Percentiles rank a stretch among this genome's conserved stretches.
Conservation (phyloP, 2,329 filamentous ascomycete genomes). For the Pyricularia grisea region DNA sequence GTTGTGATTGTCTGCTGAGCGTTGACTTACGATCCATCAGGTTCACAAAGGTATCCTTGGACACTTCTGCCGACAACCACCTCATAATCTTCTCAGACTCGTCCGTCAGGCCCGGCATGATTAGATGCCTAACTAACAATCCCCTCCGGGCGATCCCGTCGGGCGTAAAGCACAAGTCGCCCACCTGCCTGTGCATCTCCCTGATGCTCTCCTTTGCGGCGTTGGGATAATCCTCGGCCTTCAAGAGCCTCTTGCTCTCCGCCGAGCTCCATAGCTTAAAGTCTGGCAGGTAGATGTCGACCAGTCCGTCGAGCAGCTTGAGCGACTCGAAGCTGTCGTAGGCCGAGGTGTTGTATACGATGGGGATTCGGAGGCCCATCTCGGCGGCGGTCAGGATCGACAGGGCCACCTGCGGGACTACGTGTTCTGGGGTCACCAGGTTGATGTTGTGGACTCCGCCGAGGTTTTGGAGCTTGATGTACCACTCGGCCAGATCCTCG, state of each 20-base stretch:
- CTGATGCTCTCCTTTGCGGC: constrained; percentile 68
- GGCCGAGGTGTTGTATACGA: constrained; percentile 78
- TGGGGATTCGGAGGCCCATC: constrained; percentile 59
- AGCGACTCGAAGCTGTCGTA: constrained; percentile 70
- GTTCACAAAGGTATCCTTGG: constrained; percentile 68
- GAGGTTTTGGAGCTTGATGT: constrained; percentile 69
- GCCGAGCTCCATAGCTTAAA: constrained; percentile 70
- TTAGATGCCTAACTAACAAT: constrained; percentile 66
- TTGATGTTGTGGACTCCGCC: constrained; percentile 89
- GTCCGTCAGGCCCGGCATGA: constrained; percentile 73
- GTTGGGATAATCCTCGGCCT: constrained; percentile 66
- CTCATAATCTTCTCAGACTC: constrained; percentile 67
- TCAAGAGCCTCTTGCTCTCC: constrained; percentile 63
- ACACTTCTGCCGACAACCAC: constrained; percentile 66
- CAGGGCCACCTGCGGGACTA: constrained; percentile 73
- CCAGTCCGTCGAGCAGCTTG: constrained; percentile 63
- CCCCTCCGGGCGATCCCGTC: constrained; percentile 76
- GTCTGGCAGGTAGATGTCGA: constrained; percentile 82
- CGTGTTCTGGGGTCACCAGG: constrained; percentile 76
- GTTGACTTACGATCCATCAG: constrained; percentile 61
- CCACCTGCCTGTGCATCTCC: constrained; percentile 73
- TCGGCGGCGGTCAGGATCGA: constrained; percentile 66
- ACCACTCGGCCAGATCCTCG: constrained; percentile 71
- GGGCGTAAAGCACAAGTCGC: constrained; percentile 71
- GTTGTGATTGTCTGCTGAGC: not conserved